These are phyloP conservation scores for Paramecium primaurelia DNA, from an alignment of 73 alveolate species.

Conservation along the genomic window DNA sequence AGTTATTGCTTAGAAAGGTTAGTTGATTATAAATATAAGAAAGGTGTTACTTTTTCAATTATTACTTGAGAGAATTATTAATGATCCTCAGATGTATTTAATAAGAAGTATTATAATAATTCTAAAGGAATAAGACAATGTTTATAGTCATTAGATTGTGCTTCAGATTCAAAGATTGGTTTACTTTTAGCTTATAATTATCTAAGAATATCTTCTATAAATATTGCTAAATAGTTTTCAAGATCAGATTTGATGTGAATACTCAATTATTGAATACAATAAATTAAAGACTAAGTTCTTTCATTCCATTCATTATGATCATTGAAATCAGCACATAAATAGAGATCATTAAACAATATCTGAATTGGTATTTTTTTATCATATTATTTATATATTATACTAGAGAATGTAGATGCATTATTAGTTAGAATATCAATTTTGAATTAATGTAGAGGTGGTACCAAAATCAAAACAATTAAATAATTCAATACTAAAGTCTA, in stretches of 20 bases:
- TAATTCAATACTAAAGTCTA: constrained; percentile 18
- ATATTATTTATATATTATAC: constrained; percentile 17
- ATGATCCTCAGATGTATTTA: constrained; percentile 36
- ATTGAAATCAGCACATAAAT: background rate
- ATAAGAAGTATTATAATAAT: background rate
- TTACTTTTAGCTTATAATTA: background rate
- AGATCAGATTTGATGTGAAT: background rate
- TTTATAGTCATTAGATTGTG: background rate
- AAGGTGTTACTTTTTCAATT: constrained; percentile 6
- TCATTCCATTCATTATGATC: background rate
- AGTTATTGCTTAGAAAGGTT: background rate
- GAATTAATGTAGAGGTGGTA: constrained; percentile 51
- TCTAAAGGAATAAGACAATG: background rate
- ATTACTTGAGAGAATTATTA: background rate
- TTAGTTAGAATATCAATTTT: constrained; percentile 49
- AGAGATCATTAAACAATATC: background rate
- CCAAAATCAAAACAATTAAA: background rate
- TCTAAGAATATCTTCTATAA: background rate
- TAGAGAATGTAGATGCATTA: constrained; percentile 35
- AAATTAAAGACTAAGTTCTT: background rate
- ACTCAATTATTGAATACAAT: constrained; percentile 25
- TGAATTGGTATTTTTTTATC: background rate
- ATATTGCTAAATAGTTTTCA: background rate
- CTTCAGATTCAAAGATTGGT: background rate
- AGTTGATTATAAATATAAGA: background rate